Base-by-base conservation (phyloP, 139 green algal genomes). In the Gonium pectorale region DNA sequence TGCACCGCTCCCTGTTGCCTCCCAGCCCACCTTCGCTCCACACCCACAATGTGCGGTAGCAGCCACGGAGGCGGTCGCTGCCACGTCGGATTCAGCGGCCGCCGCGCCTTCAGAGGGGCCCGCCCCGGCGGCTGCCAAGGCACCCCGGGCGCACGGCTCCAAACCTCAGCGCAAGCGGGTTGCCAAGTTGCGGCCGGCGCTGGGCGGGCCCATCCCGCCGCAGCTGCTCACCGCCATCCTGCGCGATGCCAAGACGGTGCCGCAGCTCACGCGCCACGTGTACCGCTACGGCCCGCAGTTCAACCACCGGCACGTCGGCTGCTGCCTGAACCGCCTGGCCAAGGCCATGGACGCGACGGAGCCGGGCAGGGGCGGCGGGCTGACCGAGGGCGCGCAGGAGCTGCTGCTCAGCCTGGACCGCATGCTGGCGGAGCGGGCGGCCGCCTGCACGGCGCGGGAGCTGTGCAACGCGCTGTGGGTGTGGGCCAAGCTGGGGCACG, bases 401-500 rank as follows among this genome's bases (percentile, higher is more conserved):
- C 29, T 78, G 27, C 46, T 78, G 44, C 11, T 0, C 44, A 11
- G 51, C 2, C 69, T 78, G 26, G 69, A 60, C 33, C 15, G 21
- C 26, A 62, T 62, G 43, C 44, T 78, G 13, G 27, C 63, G 26
- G 27, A 8, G 4, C 46, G 22, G 13, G 11, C 63, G 26, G 19
- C 27, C 13, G 27, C 43, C 79, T 85, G 49, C 46, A 38, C 8
- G 2, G 44, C 63, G n/a, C 63, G 79, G 0, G 80, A 87, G 81
- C 56, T 87, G 52, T 87, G 54, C 41, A 80, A 62, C 40, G 49
- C 52, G 26, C 67, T 87, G 27, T 87, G 81, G 81, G 81, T 66
- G 7, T 87, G 81, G 81, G 81, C 46, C 40, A 80, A 87, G 56
- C 56, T 87, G 54, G 68, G 31, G 4, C 81, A 87, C 69, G 35